These are phyloP conservation scores for Selaginella moellendorffii DNA, from an alignment of 75 land plant species.

Conservation along the genomic window DNA sequence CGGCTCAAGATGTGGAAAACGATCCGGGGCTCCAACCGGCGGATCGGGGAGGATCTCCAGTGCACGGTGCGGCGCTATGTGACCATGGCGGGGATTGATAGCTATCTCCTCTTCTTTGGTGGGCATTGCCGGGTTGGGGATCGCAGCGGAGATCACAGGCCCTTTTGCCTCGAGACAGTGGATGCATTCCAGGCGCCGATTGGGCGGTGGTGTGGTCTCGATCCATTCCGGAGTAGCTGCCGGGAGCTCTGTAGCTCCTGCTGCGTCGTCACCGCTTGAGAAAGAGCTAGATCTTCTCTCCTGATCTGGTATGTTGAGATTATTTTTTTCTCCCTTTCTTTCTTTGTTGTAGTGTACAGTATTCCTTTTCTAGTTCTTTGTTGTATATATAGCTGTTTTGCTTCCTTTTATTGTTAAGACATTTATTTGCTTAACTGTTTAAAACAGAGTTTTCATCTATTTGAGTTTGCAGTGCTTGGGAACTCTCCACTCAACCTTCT, in stretches of 20 bases:
- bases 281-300: too few relatives aligned
- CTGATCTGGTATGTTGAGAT: not conserved
- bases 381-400: not conserved
- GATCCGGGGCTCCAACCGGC: conserved; percentile 20
- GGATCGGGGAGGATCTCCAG: not conserved
- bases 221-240: conserved; percentile 8
- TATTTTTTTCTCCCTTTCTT: not conserved
- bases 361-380: not conserved
- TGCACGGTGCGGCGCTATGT: conserved; percentile 9
- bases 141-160: not conserved
- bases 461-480: not conserved
- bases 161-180: conserved; percentile 11
- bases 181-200: conserved; percentile 9
- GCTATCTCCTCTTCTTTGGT: conserved; percentile 20
- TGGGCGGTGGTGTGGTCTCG: conserved; percentile 11
- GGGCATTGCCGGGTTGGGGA: conserved; percentile 16
- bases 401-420: not conserved
- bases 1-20: conserved; percentile 28
- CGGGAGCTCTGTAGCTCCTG: conserved; percentile 13
- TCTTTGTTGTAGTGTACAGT: not conserved
- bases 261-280: conserved; percentile 7
- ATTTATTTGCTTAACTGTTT: not conserved
- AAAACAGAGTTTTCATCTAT: not conserved
- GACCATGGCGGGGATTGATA: conserved; percentile 33
- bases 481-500: conserved; percentile 5